Evolutionary conservation across 2,329 filamentous ascomycete species (phyloP).

Genomic region (Achaetomium macrosporum): DNA sequence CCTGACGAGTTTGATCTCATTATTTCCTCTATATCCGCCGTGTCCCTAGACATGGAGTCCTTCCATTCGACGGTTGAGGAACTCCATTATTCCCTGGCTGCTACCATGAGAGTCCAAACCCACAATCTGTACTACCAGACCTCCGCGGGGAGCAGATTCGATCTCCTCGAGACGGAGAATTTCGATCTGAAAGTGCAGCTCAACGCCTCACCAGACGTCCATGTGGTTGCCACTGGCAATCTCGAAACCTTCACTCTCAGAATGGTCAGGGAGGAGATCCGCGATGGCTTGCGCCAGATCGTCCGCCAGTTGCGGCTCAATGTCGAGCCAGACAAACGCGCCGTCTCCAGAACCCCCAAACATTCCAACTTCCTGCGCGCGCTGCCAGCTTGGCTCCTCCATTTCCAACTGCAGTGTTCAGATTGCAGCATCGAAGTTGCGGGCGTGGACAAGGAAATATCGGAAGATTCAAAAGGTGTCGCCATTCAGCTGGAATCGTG

Average conservation of each 20-base stretch:
- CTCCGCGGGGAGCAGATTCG: slow-evolving; percentile 72
- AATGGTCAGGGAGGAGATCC: slow-evolving; percentile 88
- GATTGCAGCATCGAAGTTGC: slow-evolving; percentile 90
- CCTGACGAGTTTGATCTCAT: slow-evolving; percentile 88
- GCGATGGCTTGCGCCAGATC: slow-evolving; percentile 85
- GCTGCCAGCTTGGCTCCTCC: slow-evolving; percentile 76
- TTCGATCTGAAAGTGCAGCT: slow-evolving; percentile 83
- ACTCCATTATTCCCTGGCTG: slow-evolving; percentile 78
- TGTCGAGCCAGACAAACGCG: slow-evolving; percentile 57
- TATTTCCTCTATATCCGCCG: slow-evolving; percentile 89
- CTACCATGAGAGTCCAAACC: slow-evolving; percentile 74
- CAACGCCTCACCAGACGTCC: slow-evolving; percentile 77
- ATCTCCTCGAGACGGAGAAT: slow-evolving; percentile 80
- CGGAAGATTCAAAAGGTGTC: slow-evolving; percentile 72
- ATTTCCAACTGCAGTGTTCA: slow-evolving; percentile 77
- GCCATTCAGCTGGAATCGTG: slow-evolving; percentile 83
- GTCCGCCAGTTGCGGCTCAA: slow-evolving; percentile 73
- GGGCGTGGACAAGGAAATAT: slow-evolving; percentile 78
- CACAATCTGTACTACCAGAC: slow-evolving; percentile 95
- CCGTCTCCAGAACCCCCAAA: slow-evolving; percentile 41
- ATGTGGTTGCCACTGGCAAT: slow-evolving; percentile 71
- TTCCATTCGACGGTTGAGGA: slow-evolving; percentile 85
- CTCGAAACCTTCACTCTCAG: slow-evolving; percentile 84
- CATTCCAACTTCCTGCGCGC: slow-evolving; percentile 68
- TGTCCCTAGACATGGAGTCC: slow-evolving; percentile 88